Evolutionary conservation across 805 yeast species (phyloP), one percentile per base, ranked within the genome.

Genomic region (Wickerhamomyces canadensis): DNA sequence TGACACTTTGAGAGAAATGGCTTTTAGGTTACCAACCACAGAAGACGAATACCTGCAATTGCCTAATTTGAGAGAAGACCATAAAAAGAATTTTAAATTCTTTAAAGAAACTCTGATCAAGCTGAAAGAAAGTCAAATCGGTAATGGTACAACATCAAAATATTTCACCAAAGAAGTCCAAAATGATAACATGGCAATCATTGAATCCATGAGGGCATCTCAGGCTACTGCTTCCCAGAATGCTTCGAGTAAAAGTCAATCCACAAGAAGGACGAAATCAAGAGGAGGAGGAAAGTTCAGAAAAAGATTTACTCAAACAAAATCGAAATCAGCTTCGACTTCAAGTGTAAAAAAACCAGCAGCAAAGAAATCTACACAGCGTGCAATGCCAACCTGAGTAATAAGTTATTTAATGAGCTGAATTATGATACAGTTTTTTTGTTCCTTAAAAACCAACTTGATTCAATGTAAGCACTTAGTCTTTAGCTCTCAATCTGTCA

Each of bases 1-100:
- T 38, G 58, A 55, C 2, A 56, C 76, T 0, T 52, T 80, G 40
- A 66, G 67, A 41, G 78, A 75, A 31, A 70, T 80, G 77, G 76
- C 84, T 0, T 44, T 54, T 15, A 63, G 59, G 34, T 60, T 80
- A 23, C 87, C 88, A 2, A 63, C 66, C 3, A 69, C 67, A 13
- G 67, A 68, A 31, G 54, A 49, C 14, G 80, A 68, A 28, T 81
- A 65, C 52, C 56, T 62, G 6, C 54, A 50, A 34, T 47, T 76
- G 33, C 71, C 36, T 16, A 55, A 53, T 4, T 38, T 53, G 16
- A 65, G 58, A 24, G 35, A 26, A 13, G 46, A 43, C 26, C 57
- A 52, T 27, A 51, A 22, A 51, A 56, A 24, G 3, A 51, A 56
- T 43, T 74, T 68, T 47, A 48, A 47, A 28, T 49, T 58, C 40